phyloP scores from a whole-genome alignment of 768 basidiomycete genomes.

The Lyophyllum shimeji region DNA sequence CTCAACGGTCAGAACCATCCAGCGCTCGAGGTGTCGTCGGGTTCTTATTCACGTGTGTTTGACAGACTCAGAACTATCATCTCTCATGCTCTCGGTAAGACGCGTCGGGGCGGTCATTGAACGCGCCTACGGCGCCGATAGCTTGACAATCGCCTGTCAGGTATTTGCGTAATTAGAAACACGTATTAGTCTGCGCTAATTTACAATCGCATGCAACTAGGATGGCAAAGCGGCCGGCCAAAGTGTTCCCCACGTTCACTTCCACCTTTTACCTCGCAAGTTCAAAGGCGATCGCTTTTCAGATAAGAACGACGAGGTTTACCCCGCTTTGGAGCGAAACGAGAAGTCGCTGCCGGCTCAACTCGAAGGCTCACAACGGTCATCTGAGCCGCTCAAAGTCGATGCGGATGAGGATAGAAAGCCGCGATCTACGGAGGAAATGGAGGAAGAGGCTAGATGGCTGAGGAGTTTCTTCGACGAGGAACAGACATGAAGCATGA shows the following conservation, averaged over 20 bases:
- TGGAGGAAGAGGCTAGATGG: constrained; percentile 80
- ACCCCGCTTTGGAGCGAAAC: constrained; percentile 72
- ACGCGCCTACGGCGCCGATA: constrained; percentile 77
- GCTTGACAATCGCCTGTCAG: constrained; percentile 88
- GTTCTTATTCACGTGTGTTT: constrained; percentile 1
- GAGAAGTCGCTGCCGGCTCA: constrained; percentile 51
- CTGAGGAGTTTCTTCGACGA: constrained; percentile 54
- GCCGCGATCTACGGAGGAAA: constrained; percentile 68
- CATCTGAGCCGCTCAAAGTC: constrained; percentile 44
- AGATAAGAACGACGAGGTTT: constrained; percentile 64
- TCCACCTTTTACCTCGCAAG: constrained; percentile 88
- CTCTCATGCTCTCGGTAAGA: constrained; percentile 80
- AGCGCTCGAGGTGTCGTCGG: too few relatives aligned
- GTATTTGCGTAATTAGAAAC: constrained; percentile 35
- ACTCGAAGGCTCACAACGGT: constrained; percentile 27
- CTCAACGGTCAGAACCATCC: constrained; percentile 38
- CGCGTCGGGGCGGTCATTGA: constrained; percentile 80
- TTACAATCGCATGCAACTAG: constrained; percentile 32
- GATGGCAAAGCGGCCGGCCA: constrained; percentile 86
- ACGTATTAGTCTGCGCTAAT: not conserved
- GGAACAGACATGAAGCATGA: not conserved
- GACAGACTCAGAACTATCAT: constrained; percentile 65
- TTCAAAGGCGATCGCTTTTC: constrained; percentile 66
- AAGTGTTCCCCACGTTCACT: constrained; percentile 90
- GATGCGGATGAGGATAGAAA: constrained; percentile 69